Evolutionary conservation across 2,329 filamentous ascomycete genomes (phyloP), one percentile per base, ranked within the genome.

Genomic region (Eurotiales sp.): DNA sequence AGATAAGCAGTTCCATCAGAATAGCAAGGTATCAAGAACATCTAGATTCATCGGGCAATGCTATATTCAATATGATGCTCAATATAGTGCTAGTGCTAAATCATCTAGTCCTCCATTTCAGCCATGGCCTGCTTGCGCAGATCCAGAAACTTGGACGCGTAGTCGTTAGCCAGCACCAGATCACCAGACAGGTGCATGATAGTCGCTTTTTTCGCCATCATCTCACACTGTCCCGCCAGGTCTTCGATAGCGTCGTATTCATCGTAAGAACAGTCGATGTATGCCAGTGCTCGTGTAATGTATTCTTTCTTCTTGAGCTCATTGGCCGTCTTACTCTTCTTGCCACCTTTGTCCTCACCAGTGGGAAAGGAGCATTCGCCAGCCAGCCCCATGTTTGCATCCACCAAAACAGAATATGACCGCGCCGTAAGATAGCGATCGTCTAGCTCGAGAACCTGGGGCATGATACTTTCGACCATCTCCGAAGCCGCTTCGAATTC

Each of bases 191-290:
- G 72, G 66, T 85, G 83, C 75, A 88, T 87, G 46, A 95, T 79
- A 46, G 84, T 84, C 3, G 87, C 86, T 70, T 89, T 91, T 75
- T 93, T 93, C 17, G 86, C 85, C 72, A 91, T 80, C 75, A 88
- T 84, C 68, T 90, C 86, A 62, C 88, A 85, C 69, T 88, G 85
- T 49, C 83, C 83, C n/a, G 75, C 71, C 12, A 84, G 71, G 64
- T 88, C 87, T 63, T 88, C 83, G 12, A 89, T 74, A 42, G 75
- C 77, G 37, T 83, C 80, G 64, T 82, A 95, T 55, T 84, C 79
- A 49, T 70, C 72, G 58, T 84, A 83, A 0, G 85, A 81, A 55
- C 74, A 79, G 50, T 86, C 82, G 43, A 88, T 76, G 25, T 83
- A 81, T 32, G 77, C 76, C 48, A 82, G 63, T 0, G 83, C 85